A percentile compares a stretch with the other conserved stretches of the same genome.
Evolutionary conservation across 2,329 filamentous ascomycete species (phyloP).

Genomic region (Dothideomycetidae sp.): DNA sequence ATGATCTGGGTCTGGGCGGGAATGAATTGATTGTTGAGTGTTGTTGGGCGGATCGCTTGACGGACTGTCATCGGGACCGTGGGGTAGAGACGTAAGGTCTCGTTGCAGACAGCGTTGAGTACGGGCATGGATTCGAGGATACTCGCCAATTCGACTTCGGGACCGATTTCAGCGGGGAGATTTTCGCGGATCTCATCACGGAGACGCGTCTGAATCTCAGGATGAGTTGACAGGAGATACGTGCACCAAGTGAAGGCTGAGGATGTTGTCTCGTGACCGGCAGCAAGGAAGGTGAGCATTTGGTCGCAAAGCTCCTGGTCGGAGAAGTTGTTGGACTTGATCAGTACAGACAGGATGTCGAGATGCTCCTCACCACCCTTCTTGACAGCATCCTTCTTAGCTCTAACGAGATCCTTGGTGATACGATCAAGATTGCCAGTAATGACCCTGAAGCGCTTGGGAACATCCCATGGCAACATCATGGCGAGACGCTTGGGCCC

Average conservation of each 20-base stretch:
- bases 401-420: constrained; percentile 7
- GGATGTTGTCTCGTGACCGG: constrained; percentile 62
- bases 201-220: constrained; percentile 50
- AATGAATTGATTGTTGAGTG: constrained; percentile 20
- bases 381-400: constrained; percentile 27
- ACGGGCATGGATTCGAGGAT: constrained; percentile 30
- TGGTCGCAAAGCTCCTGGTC: constrained; percentile 40
- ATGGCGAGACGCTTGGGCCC: constrained; percentile 48
- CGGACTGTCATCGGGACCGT: constrained; percentile 13
- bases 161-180: constrained; percentile 8
- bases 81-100: constrained; percentile 13
- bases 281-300: constrained; percentile 41
- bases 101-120: constrained; percentile 35
- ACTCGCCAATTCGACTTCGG: constrained; percentile 29
- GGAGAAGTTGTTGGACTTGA: constrained; percentile 38
- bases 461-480: constrained; percentile 38
- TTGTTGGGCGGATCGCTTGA: constrained; percentile 12
- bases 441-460: constrained; percentile 56
- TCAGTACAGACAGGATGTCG: constrained; percentile 35
- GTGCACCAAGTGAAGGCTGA: constrained; percentile 63
- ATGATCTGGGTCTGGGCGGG: constrained; percentile 27
- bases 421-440: constrained; percentile 42
- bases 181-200: constrained; percentile 50
- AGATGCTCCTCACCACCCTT: constrained; percentile 24
- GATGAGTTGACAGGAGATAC: constrained; percentile 52